Evolutionary conservation across 2,329 filamentous ascomycete genomes (phyloP).

Genomic region (Fusarium transvaalense): DNA sequence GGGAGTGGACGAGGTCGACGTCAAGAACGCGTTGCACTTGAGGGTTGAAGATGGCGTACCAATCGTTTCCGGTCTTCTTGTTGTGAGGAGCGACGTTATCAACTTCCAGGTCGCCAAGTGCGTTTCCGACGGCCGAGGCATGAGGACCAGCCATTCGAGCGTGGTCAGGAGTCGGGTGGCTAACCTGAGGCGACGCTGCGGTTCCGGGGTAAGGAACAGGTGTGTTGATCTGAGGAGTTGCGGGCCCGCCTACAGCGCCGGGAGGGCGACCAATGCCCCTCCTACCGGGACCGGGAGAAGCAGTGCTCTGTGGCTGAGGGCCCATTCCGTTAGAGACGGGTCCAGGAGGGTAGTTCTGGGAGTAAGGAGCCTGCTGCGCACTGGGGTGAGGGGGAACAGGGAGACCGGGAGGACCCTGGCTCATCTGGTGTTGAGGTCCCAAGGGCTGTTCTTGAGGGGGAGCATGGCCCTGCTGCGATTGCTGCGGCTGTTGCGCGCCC

Average conservation of each 20-base stretch:
- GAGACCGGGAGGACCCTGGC: slow-evolving; percentile 79
- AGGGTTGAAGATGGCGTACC: slow-evolving; percentile 98
- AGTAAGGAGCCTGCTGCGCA: slow-evolving; percentile 78
- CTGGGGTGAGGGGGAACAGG: slow-evolving; percentile 70
- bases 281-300: slow-evolving; percentile 87
- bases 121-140: slow-evolving; percentile 66
- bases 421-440: slow-evolving; percentile 67
- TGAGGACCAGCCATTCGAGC: slow-evolving; percentile 65
- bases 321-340: slow-evolving; percentile 78
- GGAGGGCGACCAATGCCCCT: slow-evolving; percentile 76
- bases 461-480: slow-evolving; percentile 61
- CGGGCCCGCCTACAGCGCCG: slow-evolving; percentile 74
- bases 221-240: slow-evolving; percentile 92
- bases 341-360: slow-evolving; percentile 73
- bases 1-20: slow-evolving; percentile 92
- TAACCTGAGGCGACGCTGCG: slow-evolving; percentile 85
- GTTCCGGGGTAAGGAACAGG: slow-evolving; percentile 87
- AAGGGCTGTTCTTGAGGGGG: slow-evolving; percentile 76
- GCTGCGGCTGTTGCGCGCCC: slow-evolving; percentile 60
- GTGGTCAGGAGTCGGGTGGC: slow-evolving; percentile 83
- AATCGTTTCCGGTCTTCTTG: slow-evolving; percentile 91
- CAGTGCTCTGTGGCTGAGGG: slow-evolving; percentile 84
- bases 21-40: slow-evolving; percentile 89
- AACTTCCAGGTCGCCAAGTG: slow-evolving; percentile 86
- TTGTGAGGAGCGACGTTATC: slow-evolving; percentile 86